A percentile compares a stretch with the other conserved stretches of the same genome.
phyloP scores from a whole-genome alignment of 1,284 basidiomycete genomes.

The Cryptococcus depauperatus region DNA sequence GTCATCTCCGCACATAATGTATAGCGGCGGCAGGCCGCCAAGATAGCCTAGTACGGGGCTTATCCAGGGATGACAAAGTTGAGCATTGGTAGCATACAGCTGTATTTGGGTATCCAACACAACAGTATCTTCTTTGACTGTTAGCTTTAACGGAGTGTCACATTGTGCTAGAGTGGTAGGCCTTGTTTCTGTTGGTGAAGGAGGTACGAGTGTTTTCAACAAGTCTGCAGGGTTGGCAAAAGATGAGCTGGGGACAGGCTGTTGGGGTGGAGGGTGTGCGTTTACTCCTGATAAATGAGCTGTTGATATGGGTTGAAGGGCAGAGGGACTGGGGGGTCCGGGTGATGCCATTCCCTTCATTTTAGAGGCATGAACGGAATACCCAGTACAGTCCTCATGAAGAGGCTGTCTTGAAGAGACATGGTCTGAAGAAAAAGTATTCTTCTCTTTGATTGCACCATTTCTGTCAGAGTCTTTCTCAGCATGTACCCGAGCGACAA shows the following conservation, averaged over 20 bases:
- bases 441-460: neutral
- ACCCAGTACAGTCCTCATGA: too few relatives aligned
- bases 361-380: slow-evolving; percentile 4
- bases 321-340: slow-evolving; percentile 10
- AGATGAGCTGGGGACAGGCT: slow-evolving; percentile 18
- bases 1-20: slow-evolving; percentile 78
- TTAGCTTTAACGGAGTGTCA: slow-evolving; percentile 22
- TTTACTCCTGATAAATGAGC: neutral
- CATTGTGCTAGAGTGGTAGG: slow-evolving; percentile 29
- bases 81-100: slow-evolving; percentile 76
- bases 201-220: slow-evolving; percentile 13
- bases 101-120: slow-evolving; percentile 61
- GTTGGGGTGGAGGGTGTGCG: slow-evolving; percentile 23
- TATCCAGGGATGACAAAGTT: slow-evolving; percentile 75
- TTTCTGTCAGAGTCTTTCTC: neutral
- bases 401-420: too few relatives aligned
- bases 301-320: slow-evolving; percentile 20
- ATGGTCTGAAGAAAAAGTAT: too few relatives aligned
- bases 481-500: slow-evolving; percentile 45
- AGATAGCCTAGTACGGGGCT: slow-evolving; percentile 76
- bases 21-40: slow-evolving; percentile 80
- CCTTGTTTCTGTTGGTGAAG: slow-evolving; percentile 2
- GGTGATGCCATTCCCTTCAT: slow-evolving; percentile 5
- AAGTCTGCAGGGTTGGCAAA: slow-evolving; percentile 31
- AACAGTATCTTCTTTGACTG: slow-evolving; percentile 23